phyloP scores from a whole-genome alignment of 768 basidiomycete genomes.

The Lentinula detonsa region DNA sequence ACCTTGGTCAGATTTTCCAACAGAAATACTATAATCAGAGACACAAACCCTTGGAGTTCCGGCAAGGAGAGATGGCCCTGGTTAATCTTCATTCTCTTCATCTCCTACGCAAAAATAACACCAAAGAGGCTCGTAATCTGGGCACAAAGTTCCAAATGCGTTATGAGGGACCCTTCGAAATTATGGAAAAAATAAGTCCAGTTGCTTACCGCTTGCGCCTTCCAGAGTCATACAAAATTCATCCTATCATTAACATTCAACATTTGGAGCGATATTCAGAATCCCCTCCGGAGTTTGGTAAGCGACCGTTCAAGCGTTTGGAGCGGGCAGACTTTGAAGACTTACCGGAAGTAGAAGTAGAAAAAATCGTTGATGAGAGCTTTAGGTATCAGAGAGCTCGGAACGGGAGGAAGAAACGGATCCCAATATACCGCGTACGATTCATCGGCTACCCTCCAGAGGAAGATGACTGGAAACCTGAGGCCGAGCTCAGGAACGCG shows the following conservation, averaged over 20 bases:
- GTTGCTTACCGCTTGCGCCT: constrained; percentile 5
- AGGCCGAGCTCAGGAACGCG: not conserved
- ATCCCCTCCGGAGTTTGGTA: not conserved
- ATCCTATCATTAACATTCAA: constrained; percentile 8
- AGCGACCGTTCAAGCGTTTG: too few species aligned
- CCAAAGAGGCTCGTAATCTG: not conserved
- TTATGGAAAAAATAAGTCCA: constrained; percentile 10
- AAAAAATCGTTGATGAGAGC: not conserved
- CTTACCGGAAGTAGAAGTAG: not conserved
- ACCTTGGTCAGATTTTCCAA: not conserved
- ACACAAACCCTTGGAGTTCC: not conserved
- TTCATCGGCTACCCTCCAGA: not conserved
- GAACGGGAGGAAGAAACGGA: not conserved
- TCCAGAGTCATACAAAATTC: constrained; percentile 6
- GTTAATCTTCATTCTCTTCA: not conserved
- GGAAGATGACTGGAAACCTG: not conserved
- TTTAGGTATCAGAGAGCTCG: not conserved
- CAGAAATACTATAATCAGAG: not conserved
- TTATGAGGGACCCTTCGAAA: constrained; percentile 11
- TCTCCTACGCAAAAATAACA: not conserved
- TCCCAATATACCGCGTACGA: not conserved
- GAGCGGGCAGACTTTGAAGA: not conserved
- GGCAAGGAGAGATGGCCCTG: not conserved
- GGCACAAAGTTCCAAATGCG: constrained; percentile 10
- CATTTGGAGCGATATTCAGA: not conserved